phyloP scores from a whole-genome alignment of 768 basidiomycete genomes.

The Kwoniella sp. region DNA sequence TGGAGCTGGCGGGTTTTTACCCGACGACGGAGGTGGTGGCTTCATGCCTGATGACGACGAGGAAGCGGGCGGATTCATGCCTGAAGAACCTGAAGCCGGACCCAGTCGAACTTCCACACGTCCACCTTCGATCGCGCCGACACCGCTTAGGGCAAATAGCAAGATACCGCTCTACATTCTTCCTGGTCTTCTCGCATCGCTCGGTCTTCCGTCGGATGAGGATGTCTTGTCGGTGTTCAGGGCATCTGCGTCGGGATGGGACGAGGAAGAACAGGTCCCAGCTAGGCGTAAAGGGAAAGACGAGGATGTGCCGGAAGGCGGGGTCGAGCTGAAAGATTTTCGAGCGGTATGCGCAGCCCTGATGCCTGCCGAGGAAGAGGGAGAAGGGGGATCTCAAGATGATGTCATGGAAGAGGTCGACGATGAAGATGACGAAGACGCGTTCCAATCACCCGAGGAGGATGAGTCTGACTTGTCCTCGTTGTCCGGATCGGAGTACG shows the following conservation, averaged over 20 bases:
- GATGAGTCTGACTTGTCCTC: slow-evolving; percentile 12
- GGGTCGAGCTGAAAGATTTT: slow-evolving; percentile 43
- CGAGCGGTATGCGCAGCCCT: slow-evolving; percentile 47
- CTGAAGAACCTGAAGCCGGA: slow-evolving; percentile 13
- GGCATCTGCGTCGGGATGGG: slow-evolving; percentile 41
- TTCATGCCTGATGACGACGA: slow-evolving; percentile 17
- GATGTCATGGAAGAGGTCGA: slow-evolving; percentile 8
- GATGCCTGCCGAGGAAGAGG: slow-evolving; percentile 31
- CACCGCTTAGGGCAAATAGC: not conserved
- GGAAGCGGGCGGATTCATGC: slow-evolving; percentile 26
- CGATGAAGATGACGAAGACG: slow-evolving; percentile 28
- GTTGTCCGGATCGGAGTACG: slow-evolving; percentile 13
- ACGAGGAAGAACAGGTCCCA: slow-evolving; percentile 7
- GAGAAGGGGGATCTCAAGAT: slow-evolving; percentile 9
- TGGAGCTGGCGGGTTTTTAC: slow-evolving; percentile 19
- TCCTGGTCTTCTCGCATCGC: slow-evolving; percentile 32
- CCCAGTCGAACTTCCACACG: slow-evolving; percentile 1
- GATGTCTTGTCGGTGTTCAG: slow-evolving; percentile 45
- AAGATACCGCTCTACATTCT: slow-evolving; percentile 33
- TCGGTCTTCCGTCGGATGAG: slow-evolving; percentile 42
- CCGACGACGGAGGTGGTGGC: slow-evolving; percentile 16
- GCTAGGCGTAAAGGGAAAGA: not conserved
- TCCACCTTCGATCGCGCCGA: not conserved
- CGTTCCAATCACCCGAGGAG: slow-evolving; percentile 13
- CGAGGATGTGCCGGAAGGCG: slow-evolving; percentile 18